A percentile compares a stretch with the other conserved stretches of the same genome.
phyloP scores from a whole-genome alignment of 768 basidiomycete genomes.

The Amanita thiersii region DNA sequence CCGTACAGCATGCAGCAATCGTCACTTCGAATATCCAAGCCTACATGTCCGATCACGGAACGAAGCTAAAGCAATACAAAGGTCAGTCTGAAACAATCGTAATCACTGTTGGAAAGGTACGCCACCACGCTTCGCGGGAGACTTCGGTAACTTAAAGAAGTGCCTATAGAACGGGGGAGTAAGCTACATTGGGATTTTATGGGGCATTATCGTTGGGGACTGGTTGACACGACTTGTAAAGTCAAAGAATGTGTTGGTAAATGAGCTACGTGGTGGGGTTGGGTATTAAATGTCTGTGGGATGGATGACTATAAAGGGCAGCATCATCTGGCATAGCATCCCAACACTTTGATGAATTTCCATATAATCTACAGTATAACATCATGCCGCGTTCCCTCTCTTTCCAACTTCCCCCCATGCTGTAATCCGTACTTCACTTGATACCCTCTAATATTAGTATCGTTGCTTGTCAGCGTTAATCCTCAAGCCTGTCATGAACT shows the following conservation, averaged over 20 bases:
- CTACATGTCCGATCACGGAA: conserved; percentile 16
- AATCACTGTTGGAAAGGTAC: conserved; percentile 45
- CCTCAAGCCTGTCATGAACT: not conserved
- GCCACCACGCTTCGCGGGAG: no score
- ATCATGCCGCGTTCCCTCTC: not conserved
- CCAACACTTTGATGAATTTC: no score
- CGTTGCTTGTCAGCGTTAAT: not conserved
- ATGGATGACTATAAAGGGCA: no score
- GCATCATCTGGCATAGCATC: no score
- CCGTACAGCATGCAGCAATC: conserved; percentile 29
- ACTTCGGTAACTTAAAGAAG: no score
- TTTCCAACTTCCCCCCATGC: not conserved
- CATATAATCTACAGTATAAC: no score
- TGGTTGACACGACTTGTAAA: not conserved
- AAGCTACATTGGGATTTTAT: not conserved
- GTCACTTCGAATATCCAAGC: conserved; percentile 40
- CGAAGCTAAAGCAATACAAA: conserved; percentile 41
- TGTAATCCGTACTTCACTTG: not conserved
- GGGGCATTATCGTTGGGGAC: not conserved
- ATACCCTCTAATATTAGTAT: not conserved
- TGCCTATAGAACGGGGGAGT: not conserved
- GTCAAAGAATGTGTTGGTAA: not conserved
- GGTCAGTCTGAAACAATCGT: conserved; percentile 43
- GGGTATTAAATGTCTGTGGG: no score
- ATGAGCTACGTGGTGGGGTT: not conserved